phyloP scores from a whole-genome alignment of 805 yeast genomes.

The Nakazawaea siamensis region DNA sequence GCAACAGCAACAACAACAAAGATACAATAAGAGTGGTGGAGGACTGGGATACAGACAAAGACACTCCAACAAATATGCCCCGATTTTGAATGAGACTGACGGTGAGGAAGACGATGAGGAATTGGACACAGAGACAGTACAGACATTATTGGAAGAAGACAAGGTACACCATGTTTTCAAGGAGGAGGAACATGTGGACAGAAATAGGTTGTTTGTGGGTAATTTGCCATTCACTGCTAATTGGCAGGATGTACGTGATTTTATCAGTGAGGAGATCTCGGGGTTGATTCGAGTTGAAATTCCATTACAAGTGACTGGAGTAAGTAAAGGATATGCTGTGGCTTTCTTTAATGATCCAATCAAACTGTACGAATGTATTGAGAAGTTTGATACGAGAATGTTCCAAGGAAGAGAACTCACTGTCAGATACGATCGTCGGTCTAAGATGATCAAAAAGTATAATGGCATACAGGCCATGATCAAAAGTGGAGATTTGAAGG shows the following conservation, averaged over 20 bases:
- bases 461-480: conserved; percentile 8
- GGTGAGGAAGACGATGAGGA: conserved; percentile 17
- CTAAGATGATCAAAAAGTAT: conserved; percentile 24
- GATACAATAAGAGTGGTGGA: not conserved
- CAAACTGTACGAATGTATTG: conserved; percentile 42
- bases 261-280: conserved; percentile 23
- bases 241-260: conserved; percentile 25
- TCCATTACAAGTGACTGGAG: conserved; percentile 33
- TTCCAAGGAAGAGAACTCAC: conserved; percentile 55
- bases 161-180: conserved; percentile 13
- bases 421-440: conserved; percentile 52
- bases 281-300: conserved; percentile 29
- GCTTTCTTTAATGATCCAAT: conserved; percentile 39
- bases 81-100: conserved; percentile 11
- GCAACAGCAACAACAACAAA: conserved; percentile 1
- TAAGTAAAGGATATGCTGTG: conserved; percentile 56
- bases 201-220: conserved; percentile 42
- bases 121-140: conserved; percentile 10
- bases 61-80: conserved; percentile 8
- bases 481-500: conserved; percentile 1
- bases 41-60: conserved; percentile 1
- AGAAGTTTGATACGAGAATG: conserved; percentile 37
- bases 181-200: conserved; percentile 27
- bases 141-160: conserved; percentile 1
- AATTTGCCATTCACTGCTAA: conserved; percentile 43